A percentile compares a stretch with the other conserved stretches of the same genome.
These are phyloP conservation scores for Skeletonema menzelii DNA, from an alignment of 108 stramenopile genomes.

Conservation along the genomic window DNA sequence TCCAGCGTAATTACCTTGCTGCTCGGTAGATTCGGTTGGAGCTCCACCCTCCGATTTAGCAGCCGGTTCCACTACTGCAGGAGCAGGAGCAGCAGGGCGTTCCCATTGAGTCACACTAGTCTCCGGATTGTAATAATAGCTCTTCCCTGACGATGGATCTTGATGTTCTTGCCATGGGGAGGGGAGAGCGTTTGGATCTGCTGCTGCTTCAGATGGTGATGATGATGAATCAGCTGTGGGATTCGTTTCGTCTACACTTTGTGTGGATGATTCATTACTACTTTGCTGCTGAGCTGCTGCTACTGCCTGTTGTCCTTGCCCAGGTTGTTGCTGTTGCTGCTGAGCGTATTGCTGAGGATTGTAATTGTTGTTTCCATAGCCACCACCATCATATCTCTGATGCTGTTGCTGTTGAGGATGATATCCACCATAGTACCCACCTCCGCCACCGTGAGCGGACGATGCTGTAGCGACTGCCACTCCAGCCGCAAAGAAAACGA, in stretches of 20 bases:
- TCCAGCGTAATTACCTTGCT: neutral
- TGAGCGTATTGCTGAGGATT: constrained; percentile 21
- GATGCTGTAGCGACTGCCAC: constrained; percentile 2
- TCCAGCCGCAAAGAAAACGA: neutral
- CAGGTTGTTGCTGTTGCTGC: constrained; percentile 12
- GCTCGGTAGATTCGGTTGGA: neutral
- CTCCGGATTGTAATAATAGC: constrained; percentile 78
- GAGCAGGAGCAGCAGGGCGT: constrained; percentile 43
- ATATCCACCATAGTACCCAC: constrained; percentile 12
- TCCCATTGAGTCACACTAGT: constrained; percentile 87
- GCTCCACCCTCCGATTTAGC: neutral
- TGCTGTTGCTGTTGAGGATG: constrained; percentile 12
- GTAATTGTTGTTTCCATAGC: constrained; percentile 10
- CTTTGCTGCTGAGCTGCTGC: constrained; percentile 6
- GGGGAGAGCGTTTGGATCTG: constrained; percentile 31
- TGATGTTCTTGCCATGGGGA: constrained; percentile 74
- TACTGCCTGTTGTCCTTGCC: constrained; percentile 8
- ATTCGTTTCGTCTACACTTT: neutral
- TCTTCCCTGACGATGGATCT: constrained; percentile 69
- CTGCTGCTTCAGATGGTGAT: neutral
- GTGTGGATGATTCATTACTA: constrained; percentile 5
- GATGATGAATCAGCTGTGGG: neutral
- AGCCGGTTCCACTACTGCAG: constrained; percentile 7
- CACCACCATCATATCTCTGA: neutral
- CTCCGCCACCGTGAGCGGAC: neutral